Evolutionary conservation across 2,329 filamentous ascomycete species (phyloP).

Genomic region (Aspergillus eucalypticola): DNA sequence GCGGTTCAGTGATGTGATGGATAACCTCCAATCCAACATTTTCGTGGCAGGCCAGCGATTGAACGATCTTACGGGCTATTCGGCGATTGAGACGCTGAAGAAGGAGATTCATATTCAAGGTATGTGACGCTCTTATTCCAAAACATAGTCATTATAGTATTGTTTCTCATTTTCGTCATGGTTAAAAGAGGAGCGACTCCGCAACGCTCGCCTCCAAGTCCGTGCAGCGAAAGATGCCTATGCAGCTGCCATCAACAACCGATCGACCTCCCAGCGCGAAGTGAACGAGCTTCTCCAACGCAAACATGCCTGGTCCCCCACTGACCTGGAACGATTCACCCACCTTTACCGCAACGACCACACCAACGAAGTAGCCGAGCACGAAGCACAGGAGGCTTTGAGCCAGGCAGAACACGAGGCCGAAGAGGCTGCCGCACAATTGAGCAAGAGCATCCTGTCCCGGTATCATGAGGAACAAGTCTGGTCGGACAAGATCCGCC

Average conservation of each 20-base stretch:
- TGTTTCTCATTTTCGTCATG: constrained; percentile 5
- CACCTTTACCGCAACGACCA: constrained; percentile 89
- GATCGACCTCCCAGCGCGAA: constrained; percentile 89
- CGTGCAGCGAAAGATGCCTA: constrained; percentile 72
- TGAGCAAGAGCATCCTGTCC: constrained; percentile 81
- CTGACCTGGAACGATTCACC: constrained; percentile 92
- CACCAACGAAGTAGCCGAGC: constrained; percentile 82
- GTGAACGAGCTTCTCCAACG: constrained; percentile 90
- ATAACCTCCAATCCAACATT: constrained; percentile 80
- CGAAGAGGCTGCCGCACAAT: constrained; percentile 70
- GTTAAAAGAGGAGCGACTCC: constrained; percentile 53
- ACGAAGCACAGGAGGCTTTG: constrained; percentile 69
- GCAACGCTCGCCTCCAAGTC: constrained; percentile 62
- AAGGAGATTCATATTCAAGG: constrained; percentile 69
- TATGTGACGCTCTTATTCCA: constrained; percentile 31
- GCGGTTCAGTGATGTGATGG: constrained; percentile 74
- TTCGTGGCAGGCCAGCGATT: constrained; percentile 83
- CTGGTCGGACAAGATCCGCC: constrained; percentile 94
- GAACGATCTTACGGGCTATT: constrained; percentile 94
- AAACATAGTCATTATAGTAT: not conserved
- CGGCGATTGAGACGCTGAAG: constrained; percentile 84
- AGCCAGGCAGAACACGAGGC: constrained; percentile 75
- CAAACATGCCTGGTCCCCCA: constrained; percentile 86
- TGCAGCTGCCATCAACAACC: constrained; percentile 77
- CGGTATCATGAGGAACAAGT: constrained; percentile 99